phyloP scores from a whole-genome alignment of 202 grass and related monocot species.

The Carex sylvatica region DNA sequence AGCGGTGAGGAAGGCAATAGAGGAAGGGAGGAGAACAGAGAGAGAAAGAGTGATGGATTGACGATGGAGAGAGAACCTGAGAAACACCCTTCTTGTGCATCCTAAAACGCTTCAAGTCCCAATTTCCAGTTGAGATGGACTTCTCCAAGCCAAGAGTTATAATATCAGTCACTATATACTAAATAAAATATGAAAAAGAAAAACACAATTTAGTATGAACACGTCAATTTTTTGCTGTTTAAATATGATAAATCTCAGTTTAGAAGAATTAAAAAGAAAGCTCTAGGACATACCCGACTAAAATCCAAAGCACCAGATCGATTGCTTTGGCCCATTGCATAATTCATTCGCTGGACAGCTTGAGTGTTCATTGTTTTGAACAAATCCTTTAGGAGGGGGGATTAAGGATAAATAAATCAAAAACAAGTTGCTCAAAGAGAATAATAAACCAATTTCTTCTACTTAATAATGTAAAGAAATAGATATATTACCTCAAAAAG shows the following conservation, averaged over 20 bases:
- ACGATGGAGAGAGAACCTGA: constrained; percentile 50
- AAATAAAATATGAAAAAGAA: constrained; percentile 25
- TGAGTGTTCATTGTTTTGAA: constrained; percentile 91
- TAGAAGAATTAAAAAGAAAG: background rate
- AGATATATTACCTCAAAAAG: constrained; percentile 83
- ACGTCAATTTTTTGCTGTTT: background rate
- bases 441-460: background rate
- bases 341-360: constrained; percentile 43
- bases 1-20: background rate
- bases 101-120: constrained; percentile 91
- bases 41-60: background rate
- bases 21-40: background rate
- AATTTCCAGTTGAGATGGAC: constrained; percentile 93
- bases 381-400: constrained; percentile 60
- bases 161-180: constrained; percentile 34
- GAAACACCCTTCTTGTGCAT: constrained; percentile 98
- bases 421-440: constrained; percentile 9
- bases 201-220: constrained; percentile 1
- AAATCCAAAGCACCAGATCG: constrained; percentile 74
- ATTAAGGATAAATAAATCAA: background rate
- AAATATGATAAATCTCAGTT: background rate
- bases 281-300: constrained; percentile 43
- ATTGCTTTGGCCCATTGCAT: constrained; percentile 42
- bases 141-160: constrained; percentile 81
- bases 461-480: constrained; percentile 12